Base-by-base conservation (phyloP, 805 yeast species). In the Citeromyces matritensis region DNA sequence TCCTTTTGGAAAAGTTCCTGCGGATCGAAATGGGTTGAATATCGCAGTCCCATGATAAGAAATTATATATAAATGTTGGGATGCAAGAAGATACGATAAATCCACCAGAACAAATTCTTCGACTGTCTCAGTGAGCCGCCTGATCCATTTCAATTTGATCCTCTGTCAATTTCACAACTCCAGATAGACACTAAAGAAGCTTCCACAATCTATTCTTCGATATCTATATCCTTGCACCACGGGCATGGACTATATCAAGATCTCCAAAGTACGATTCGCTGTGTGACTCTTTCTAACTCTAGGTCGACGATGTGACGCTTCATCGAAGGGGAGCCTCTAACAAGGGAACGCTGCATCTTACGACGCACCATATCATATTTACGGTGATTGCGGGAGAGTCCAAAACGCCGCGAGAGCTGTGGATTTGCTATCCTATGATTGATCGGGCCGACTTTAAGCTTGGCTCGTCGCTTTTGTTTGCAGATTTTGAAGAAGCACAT, bases 351-450 rank as follows among this genome's bases (percentile, higher is more conserved):
- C 47, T 80, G 19, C 86, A 76, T 45, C 51, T 80, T 29, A 77
- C 86, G 2, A 69, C 82, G 5, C 86, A 80, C 47, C 91, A 81
- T 53, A 50, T 81, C 42, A 79, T 80, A 24, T 80, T 79, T 48
- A 63, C 71, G 1, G 30, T 51, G 8, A 47, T 48, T 4, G 35
- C 54, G 15, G 24, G 30, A 11, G 30, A 31, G 12, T 29, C 45
- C 27, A 24, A 33, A 59, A n/a, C n/a, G n/a, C 23, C 37, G 35
- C 3, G 39, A 37, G 97, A 91, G 49, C 69, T 83, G 21, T 91
- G 97, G 98, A 65, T 84, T 21, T 79, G 94, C 36, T 88, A 84
- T 51, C 95, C 96, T 1, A 69, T 85, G 39, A 73, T 86, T 23
- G 76, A 71, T 30, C 61, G 60, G 30, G 71, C 78, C 1, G 67